Conservation (phyloP, 208 protist genomes). For the Angomonas deanei region DNA sequence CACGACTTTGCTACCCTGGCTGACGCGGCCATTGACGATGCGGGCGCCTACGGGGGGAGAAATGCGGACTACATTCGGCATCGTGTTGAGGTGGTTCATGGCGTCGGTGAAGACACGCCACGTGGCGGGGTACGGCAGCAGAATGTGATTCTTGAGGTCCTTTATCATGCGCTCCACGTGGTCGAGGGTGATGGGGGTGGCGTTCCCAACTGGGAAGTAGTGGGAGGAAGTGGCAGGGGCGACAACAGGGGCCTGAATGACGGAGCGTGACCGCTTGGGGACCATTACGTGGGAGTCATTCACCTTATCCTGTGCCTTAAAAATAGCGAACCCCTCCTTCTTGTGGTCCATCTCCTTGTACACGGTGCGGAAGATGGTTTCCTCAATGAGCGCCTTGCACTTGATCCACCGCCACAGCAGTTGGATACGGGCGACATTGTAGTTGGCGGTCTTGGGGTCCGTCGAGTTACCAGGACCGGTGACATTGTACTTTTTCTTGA, state of each 20-base stretch:
- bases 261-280: constrained; percentile 64
- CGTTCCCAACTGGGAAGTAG: constrained; percentile 63
- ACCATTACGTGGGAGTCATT: constrained; percentile 67
- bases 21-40: constrained; percentile 63
- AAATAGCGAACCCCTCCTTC: constrained; percentile 83
- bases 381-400: constrained; percentile 67
- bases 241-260: constrained; percentile 59
- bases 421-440: constrained; percentile 76
- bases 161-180: constrained; percentile 67
- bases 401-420: constrained; percentile 84
- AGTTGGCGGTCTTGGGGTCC: constrained; percentile 9
- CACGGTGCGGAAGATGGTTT: constrained; percentile 70
- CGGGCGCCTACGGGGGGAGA: constrained; percentile 62
- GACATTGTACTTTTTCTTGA: constrained; percentile 29
- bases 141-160: constrained; percentile 58
- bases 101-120: constrained; percentile 84
- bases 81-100: constrained; percentile 77
- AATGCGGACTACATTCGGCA: constrained; percentile 78
- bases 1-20: constrained; percentile 77
- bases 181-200: constrained; percentile 60
- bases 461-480: not conserved
- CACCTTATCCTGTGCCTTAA: constrained; percentile 79
- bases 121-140: constrained; percentile 73
- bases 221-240: constrained; percentile 65
- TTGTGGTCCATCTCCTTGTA: constrained; percentile 88